Evolutionary conservation across 192 early-diverging fungal genomes (phyloP), one percentile per base, ranked within the genome.

Genomic region (Funneliformis mosseae): DNA sequence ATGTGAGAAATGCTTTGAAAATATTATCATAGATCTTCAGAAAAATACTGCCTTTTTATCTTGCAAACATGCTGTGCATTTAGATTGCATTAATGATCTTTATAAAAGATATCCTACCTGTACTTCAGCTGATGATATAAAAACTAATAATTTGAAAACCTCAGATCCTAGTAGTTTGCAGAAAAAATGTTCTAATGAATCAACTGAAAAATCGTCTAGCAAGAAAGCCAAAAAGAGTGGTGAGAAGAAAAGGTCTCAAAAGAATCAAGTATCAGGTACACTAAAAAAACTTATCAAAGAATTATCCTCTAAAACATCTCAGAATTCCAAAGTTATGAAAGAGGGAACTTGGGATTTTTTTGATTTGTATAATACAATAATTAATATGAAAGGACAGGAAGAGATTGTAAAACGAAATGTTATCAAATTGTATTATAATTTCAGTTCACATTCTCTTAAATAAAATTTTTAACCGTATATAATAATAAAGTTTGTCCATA

Each of bases 61-160:
- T 25, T 62, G 61, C 25, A 62, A 62, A 62, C 61, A 62, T 62
- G 61, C 61, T 62, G 61, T 62, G 61, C 25, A 62, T 62, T 62
- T 62, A 62, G 61, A 62, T 62, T 62, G 61, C 61, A 62, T 62
- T 62, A 62, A 62, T 25, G 61, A 25, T 62, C 61, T 62, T 7
- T 25, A 11, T 25, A 62, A 62, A 62, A 62, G 61, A 62, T 62
- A 11, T 62, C 61, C 61, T 62, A 62, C 61, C 61, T 62, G 61
- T 62, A 62, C 61, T 62, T 62, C 61, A 62, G 61, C 61, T 25
- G 61, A 62, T 62, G 61, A 62, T 62, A 62, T 60, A n/a, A n/a
- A 1, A 60, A 60, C 59, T 60, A 3, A 60, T 60, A 3, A 60
- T 60, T 60, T 60, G 61, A 16, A 63, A 63, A 63, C 25, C 8